Base-by-base conservation (phyloP, 2,329 filamentous ascomycete species). In the Fusarium beomiforme region DNA sequence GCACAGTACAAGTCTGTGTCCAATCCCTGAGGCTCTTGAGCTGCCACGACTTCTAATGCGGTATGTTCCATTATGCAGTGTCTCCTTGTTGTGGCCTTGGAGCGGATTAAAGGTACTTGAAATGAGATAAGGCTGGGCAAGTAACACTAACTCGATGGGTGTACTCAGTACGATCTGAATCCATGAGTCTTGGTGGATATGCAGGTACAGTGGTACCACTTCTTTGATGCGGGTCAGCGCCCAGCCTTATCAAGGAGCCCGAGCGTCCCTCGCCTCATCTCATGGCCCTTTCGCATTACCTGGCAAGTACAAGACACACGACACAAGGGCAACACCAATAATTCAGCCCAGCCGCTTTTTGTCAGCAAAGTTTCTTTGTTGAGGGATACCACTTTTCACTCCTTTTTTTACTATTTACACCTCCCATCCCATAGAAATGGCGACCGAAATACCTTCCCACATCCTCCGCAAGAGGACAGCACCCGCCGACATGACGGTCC, bases 391-490 rank as follows among this genome's bases (percentile, higher is more conserved):
- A 41, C 47, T 33, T 50, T 26, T 50, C 68, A 47, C 50, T 59
- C 37, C 43, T 36, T 62, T 67, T 37, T 29, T 66, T 49, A 60
- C 68, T 71, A 57, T 64, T 69, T 46, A 41, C 49, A 53, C 50
- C 42, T 64, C 64, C 56, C 61, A 50, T 72, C 55, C 51, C 36
- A 47, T 31, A 33, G 31, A 43, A 24, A 69, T 57, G 65, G 41
- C 66, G 39, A 59, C 51, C 33, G 60, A 70, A 47, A 71, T 61
- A 63, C 55, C 70, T 55, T 71, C 67, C 23, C 53, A 71, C 36
- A 71, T 59, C 49, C 70, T 72, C 55, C 70, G 70, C 41, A 76
- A 73, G 61, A 70, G 64, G 63, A 73, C 68, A 64, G 59, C 65
- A 64, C 59, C 64, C 42, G 72, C 68, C 41, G 72, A 73, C 34